Conservation (phyloP, 768 basidiomycete species). For the Pleurotus sapidus region DNA sequence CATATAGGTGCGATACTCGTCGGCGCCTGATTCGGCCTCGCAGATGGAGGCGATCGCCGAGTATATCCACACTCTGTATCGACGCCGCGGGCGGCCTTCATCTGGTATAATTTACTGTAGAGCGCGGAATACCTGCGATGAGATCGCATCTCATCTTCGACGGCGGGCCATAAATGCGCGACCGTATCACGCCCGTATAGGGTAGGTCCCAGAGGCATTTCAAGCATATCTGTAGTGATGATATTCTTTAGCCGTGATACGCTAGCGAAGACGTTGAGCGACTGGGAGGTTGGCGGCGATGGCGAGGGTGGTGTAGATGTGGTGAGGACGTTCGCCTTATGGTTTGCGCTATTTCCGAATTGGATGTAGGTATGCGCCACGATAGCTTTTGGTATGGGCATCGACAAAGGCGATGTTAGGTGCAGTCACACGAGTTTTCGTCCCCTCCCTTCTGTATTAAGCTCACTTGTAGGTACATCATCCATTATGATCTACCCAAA, state of each 20-base stretch:
- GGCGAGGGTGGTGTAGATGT: conserved; percentile 60
- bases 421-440: conserved; percentile 19
- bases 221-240: background rate
- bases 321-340: conserved; percentile 32
- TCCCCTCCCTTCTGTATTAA: background rate
- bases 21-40: conserved; percentile 43
- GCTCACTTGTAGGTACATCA: conserved; percentile 51
- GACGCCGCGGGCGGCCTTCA: conserved; percentile 54
- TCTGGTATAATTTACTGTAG: conserved; percentile 82
- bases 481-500: conserved; percentile 81
- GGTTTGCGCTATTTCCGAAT: background rate
- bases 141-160: conserved; percentile 60
- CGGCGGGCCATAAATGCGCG: conserved; percentile 63
- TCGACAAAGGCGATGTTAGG: conserved; percentile 81
- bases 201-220: conserved; percentile 16
- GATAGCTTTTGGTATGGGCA: conserved; percentile 84
- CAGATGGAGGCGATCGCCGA: conserved; percentile 66
- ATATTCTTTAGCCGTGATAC: conserved; percentile 33
- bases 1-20: conserved; percentile 64
- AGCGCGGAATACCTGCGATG: conserved; percentile 63
- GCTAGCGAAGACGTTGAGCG: conserved; percentile 60
- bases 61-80: conserved; percentile 63
- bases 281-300: conserved; percentile 50
- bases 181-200: conserved; percentile 75
- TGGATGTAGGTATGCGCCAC: conserved; percentile 67